These are phyloP conservation scores for Candida nonsorbophila DNA, from an alignment of 805 yeast species.

Conservation along the genomic window DNA sequence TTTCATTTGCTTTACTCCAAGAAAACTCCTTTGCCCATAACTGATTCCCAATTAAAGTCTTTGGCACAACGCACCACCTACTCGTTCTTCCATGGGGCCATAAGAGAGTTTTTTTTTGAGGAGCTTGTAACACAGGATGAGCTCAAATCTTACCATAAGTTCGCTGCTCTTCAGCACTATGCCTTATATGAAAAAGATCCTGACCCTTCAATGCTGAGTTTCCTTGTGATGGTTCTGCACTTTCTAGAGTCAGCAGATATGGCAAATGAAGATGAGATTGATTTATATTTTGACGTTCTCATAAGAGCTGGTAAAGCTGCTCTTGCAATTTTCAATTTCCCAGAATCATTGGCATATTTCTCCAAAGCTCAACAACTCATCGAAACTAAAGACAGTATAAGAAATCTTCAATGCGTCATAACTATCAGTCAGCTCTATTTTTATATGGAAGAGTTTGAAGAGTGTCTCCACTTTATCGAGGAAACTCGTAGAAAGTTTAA, in stretches of 20 bases:
- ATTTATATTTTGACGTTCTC: conserved; percentile 32
- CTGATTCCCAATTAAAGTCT: conserved; percentile 23
- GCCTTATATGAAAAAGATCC: too few relatives aligned
- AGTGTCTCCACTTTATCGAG: conserved; percentile 30
- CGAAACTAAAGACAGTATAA: conserved; percentile 11
- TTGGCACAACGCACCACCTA: conserved; percentile 32
- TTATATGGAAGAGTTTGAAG: conserved; percentile 22
- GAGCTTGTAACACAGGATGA: conserved; percentile 19
- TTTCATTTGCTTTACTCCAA: conserved; percentile 34
- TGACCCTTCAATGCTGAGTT: conserved; percentile 11
- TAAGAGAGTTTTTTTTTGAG: conserved; percentile 25
- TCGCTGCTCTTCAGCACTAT: too few relatives aligned
- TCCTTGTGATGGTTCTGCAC: conserved; percentile 36
- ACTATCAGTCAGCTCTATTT: conserved; percentile 28
- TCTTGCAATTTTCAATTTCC: conserved; percentile 37
- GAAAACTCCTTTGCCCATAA: conserved; percentile 25
- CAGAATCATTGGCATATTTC: conserved; percentile 35
- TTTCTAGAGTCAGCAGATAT: conserved; percentile 30
- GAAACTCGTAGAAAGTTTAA: conserved; percentile 22
- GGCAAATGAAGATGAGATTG: conserved; percentile 25
- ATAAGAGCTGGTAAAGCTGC: conserved; percentile 42
- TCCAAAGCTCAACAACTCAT: conserved; percentile 26
- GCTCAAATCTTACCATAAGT: too few relatives aligned
- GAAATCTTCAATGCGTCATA: conserved; percentile 17
- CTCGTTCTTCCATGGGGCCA: conserved; percentile 36